Evolutionary conservation across 1,139 yeast genomes (phyloP).

Genomic region (Suhomyces chickasaworum): DNA sequence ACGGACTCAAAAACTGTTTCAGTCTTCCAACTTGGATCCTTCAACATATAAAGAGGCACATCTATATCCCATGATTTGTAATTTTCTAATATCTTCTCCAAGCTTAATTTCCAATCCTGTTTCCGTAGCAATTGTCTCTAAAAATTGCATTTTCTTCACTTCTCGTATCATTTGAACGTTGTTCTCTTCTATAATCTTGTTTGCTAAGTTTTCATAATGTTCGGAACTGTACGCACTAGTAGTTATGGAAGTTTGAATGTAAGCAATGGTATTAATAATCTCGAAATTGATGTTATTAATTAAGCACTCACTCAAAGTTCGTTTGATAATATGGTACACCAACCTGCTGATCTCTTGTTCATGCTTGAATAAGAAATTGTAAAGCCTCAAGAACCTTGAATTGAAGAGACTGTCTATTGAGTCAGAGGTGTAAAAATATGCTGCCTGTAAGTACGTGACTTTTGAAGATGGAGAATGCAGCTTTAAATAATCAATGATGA

Average conservation of each 20-base stretch:
- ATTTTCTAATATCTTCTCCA: conserved; percentile 24
- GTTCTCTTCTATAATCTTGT: conserved; percentile 18
- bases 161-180: conserved; percentile 20
- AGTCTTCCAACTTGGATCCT: conserved; percentile 40
- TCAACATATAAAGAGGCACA: conserved; percentile 43
- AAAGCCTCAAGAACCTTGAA: conserved; percentile 53
- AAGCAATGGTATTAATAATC: conserved; percentile 32
- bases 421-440: conserved; percentile 52
- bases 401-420: conserved; percentile 48
- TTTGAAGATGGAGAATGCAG: conserved; percentile 45
- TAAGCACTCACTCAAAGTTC: conserved; percentile 41
- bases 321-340: conserved; percentile 47
- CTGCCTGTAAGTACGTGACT: conserved; percentile 53
- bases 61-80: conserved; percentile 43
- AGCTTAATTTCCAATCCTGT: conserved; percentile 13
- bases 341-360: conserved; percentile 42
- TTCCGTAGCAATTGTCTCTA: conserved; percentile 9
- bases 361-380: conserved; percentile 42
- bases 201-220: conserved; percentile 14
- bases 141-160: conserved; percentile 15
- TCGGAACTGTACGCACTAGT: conserved; percentile 22
- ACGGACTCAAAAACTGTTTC: conserved; percentile 3
- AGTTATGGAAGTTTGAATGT: conserved; percentile 29
- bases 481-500: conserved; percentile 52
- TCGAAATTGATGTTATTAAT: conserved; percentile 33